A percentile compares a stretch with the other conserved stretches of the same genome.
Conservation (phyloP, 176 grass and related monocot species). For the Cenchrus fungigraminus region DNA sequence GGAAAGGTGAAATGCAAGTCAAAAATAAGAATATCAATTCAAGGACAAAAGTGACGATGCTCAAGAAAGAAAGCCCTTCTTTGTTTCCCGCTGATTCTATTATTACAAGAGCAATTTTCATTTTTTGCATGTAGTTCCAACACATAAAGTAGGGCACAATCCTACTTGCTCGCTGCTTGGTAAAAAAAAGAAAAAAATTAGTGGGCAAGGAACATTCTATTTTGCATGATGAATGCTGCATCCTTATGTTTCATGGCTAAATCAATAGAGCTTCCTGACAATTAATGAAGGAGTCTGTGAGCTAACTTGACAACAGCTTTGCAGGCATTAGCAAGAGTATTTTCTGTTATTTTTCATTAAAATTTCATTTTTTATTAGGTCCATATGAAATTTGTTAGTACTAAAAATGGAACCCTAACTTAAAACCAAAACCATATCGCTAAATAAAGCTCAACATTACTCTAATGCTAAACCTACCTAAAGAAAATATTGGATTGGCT, state of each 20-base stretch:
- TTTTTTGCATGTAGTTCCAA: neutral
- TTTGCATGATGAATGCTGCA: neutral
- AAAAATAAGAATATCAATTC: too few relatives aligned
- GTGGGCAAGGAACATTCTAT: neutral
- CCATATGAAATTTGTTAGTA: neutral
- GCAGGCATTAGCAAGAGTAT: neutral
- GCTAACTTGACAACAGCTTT: neutral
- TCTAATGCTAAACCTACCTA: too few relatives aligned
- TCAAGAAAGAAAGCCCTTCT: neutral
- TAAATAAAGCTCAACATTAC: neutral
- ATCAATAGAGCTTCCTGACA: neutral
- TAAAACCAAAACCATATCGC: neutral
- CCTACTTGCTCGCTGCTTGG: neutral
- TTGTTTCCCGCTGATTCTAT: neutral
- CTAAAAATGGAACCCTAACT: neutral
- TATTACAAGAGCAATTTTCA: slow-evolving; percentile 4
- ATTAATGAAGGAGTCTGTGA: neutral
- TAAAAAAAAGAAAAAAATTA: neutral
- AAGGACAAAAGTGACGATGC: too few relatives aligned
- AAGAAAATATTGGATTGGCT: neutral
- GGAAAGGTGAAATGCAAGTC: too few relatives aligned
- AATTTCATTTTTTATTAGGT: neutral
- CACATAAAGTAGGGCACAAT: neutral
- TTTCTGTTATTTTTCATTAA: neutral
- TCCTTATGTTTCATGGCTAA: slow-evolving; percentile 6